Evolutionary conservation across 1,284 basidiomycete genomes (phyloP).

Genomic region (Austroboletus olivaceoglutinosus): DNA sequence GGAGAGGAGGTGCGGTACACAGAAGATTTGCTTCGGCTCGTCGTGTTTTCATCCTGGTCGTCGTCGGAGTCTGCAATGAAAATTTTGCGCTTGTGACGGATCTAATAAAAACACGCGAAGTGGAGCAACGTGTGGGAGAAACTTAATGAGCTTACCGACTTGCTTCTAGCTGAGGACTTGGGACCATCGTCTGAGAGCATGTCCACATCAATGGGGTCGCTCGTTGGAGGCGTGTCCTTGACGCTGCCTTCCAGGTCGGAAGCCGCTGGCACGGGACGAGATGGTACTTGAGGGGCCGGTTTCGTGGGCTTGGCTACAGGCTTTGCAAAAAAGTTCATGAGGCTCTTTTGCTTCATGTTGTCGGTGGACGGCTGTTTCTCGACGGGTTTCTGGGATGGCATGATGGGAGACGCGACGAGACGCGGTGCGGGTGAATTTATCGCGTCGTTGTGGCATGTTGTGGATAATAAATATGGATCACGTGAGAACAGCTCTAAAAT

Average conservation of each 20-base stretch:
- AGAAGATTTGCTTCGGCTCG: slow-evolving; percentile 13
- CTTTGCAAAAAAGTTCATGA: slow-evolving; percentile 68
- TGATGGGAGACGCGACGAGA: slow-evolving; percentile 9
- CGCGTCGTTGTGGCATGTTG: slow-evolving; percentile 18
- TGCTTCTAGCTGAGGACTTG: slow-evolving; percentile 15
- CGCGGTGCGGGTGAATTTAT: slow-evolving; percentile 1
- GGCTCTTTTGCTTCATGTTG: slow-evolving; percentile 68
- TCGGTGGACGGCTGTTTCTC: slow-evolving; percentile 34
- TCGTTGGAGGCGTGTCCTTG: slow-evolving; percentile 67
- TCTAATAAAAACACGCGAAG: slow-evolving; percentile 16
- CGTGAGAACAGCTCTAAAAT: not conserved
- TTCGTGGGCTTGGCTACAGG: slow-evolving; percentile 25
- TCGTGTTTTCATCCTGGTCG: slow-evolving; percentile 43
- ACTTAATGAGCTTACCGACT: slow-evolving; percentile 12
- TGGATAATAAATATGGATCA: slow-evolving; percentile 1
- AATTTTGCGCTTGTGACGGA: slow-evolving; percentile 64
- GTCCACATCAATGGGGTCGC: slow-evolving; percentile 72
- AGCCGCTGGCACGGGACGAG: slow-evolving; percentile 38
- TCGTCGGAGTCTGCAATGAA: slow-evolving; percentile 68
- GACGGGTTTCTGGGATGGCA: slow-evolving; percentile 38
- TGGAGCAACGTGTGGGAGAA: not conserved
- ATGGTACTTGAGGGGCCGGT: slow-evolving; percentile 34
- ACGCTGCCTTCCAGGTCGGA: slow-evolving; percentile 47
- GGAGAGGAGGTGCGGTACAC: slow-evolving; percentile 29
- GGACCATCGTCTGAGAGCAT: slow-evolving; percentile 53